A percentile compares a stretch with the other conserved stretches of the same genome.
These are phyloP conservation scores for Linaria vulgaris DNA, from an alignment of 257 asterid genomes.

Conservation along the genomic window DNA sequence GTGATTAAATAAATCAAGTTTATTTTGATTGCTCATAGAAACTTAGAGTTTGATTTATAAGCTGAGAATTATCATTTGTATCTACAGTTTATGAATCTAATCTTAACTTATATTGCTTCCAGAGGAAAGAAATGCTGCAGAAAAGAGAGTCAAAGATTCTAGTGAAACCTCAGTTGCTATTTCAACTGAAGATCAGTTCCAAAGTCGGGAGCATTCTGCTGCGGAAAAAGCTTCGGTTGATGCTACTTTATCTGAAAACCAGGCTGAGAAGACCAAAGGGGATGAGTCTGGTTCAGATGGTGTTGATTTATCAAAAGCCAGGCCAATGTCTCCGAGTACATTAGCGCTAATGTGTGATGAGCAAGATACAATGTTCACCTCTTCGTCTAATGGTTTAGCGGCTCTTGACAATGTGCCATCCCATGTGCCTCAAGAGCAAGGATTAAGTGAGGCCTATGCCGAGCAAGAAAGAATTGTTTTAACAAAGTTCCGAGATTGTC, in stretches of 20 bases:
- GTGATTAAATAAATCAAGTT: too few species aligned
- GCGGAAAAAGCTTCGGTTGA: conserved; percentile 37
- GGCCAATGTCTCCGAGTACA: conserved; percentile 94
- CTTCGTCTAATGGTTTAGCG: conserved; percentile 48
- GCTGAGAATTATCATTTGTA: too few species aligned
- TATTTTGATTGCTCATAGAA: too few species aligned
- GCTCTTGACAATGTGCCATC: conserved; percentile 43
- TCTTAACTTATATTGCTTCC: conserved; percentile 25
- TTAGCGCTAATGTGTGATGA: conserved; percentile 97
- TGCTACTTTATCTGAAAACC: conserved; percentile 41
- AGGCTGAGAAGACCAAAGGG: conserved; percentile 39
- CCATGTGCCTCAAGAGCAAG: conserved; percentile 54
- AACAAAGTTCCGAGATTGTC: conserved; percentile 90
- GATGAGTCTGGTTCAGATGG: conserved; percentile 61
- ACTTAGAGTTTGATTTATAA: too few species aligned
- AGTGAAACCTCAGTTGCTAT: conserved; percentile 47
- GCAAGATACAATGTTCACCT: conserved; percentile 66
- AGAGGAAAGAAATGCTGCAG: conserved; percentile 53
- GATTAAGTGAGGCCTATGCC: conserved; percentile 51
- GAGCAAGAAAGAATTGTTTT: conserved; percentile 92
- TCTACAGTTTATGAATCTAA: conserved; percentile 5
- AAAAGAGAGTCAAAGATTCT: conserved; percentile 45
- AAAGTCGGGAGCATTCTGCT: conserved; percentile 41
- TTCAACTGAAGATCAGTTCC: conserved; percentile 45
- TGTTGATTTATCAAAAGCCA: conserved; percentile 60